phyloP scores from a whole-genome alignment of 2,329 filamentous ascomycete genomes.

The Tothia fuscella region DNA sequence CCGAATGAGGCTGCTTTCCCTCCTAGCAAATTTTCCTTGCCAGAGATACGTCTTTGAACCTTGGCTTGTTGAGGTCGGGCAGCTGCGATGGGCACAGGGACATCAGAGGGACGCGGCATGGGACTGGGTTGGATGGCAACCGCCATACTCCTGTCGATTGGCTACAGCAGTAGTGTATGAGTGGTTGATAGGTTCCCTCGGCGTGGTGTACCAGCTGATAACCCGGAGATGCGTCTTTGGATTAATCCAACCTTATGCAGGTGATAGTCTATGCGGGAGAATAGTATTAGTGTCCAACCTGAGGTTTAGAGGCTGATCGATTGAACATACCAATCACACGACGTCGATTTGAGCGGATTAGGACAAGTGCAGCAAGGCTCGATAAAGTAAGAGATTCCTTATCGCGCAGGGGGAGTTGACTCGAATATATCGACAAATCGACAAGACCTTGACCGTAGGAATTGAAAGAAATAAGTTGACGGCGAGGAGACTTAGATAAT shows the following conservation, averaged over 20 bases:
- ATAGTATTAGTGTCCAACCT: too few relatives aligned
- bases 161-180: too few relatives aligned
- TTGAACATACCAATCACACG: slow-evolving; percentile 5
- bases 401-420: not conserved
- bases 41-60: slow-evolving; percentile 27
- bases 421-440: slow-evolving; percentile 1
- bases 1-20: slow-evolving; percentile 21
- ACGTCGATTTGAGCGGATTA: slow-evolving; percentile 5
- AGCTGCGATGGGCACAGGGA: slow-evolving; percentile 32
- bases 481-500: slow-evolving; percentile 2
- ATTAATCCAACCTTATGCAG: too few relatives aligned
- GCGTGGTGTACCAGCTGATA: too few relatives aligned
- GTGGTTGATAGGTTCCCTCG: too few relatives aligned
- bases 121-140: slow-evolving; percentile 36
- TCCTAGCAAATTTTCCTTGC: slow-evolving; percentile 31
- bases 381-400: slow-evolving; percentile 1
- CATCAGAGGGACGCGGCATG: slow-evolving; percentile 28
- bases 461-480: not conserved
- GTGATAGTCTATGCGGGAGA: too few relatives aligned
- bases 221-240: too few relatives aligned
- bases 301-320: too few relatives aligned
- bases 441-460: not conserved
- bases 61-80: slow-evolving; percentile 29
- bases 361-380: slow-evolving; percentile 2
- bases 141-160: slow-evolving; percentile 25